Conservation (phyloP, 768 basidiomycete genomes). For the Steccherinum ochraceum region DNA sequence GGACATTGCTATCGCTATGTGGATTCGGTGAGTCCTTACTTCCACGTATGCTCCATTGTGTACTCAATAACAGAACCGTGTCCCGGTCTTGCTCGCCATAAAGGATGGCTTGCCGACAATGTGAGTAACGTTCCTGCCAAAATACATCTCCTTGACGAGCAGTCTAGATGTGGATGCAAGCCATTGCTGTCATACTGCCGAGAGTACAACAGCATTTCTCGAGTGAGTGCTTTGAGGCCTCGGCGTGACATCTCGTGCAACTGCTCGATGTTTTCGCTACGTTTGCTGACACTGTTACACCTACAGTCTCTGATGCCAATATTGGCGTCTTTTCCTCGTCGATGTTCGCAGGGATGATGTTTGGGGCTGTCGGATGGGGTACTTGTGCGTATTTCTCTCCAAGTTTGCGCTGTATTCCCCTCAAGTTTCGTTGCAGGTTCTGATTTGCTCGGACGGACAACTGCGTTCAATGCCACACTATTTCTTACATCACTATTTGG, state of each 20-base stretch:
- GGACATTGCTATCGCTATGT: constrained; percentile 76
- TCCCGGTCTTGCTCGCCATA: too few species aligned
- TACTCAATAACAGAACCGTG: neutral
- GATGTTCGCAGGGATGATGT: constrained; percentile 97
- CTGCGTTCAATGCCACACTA: constrained; percentile 90
- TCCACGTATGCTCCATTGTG: neutral
- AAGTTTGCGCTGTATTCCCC: neutral
- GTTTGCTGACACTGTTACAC: neutral
- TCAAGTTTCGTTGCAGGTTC: constrained; percentile 42
- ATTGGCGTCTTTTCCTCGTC: constrained; percentile 82
- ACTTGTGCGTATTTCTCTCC: constrained; percentile 50
- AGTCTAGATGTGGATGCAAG: constrained; percentile 90
- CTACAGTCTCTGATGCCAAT: constrained; percentile 60
- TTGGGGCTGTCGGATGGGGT: constrained; percentile 90
- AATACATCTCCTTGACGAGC: constrained; percentile 20
- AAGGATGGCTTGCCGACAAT: constrained; percentile 94
- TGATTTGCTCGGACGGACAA: constrained; percentile 80
- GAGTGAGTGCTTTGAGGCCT: constrained; percentile 31
- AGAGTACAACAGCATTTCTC: constrained; percentile 86
- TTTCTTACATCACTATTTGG: constrained; percentile 90
- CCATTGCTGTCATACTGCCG: constrained; percentile 90
- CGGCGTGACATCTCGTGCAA: constrained; percentile 13
- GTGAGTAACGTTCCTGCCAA: constrained; percentile 33
- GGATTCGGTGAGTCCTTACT: constrained; percentile 65
- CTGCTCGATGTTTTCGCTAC: neutral